Percentiles rank a stretch among this genome's conserved stretches.
These are phyloP conservation scores for Mycena indigotica DNA, from an alignment of 768 basidiomycete genomes.

Conservation along the genomic window DNA sequence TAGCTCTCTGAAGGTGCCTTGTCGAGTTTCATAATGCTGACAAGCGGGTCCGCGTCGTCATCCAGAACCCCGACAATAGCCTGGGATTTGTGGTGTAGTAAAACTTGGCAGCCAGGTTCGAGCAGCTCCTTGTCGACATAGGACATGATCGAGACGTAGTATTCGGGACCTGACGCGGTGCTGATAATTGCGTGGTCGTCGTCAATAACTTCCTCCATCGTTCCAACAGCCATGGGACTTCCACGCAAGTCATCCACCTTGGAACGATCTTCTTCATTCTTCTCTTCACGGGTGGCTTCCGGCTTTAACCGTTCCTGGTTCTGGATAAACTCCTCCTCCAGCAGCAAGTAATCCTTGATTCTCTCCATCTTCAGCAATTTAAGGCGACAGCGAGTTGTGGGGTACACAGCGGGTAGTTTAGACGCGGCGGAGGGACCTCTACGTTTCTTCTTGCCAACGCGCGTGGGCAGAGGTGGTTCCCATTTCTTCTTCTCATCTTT, in stretches of 20 bases:
- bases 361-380: conserved; percentile 96
- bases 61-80: conserved; percentile 93
- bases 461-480: conserved; percentile 96
- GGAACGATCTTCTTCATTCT: conserved; percentile 92
- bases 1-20: conserved; percentile 99
- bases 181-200: conserved; percentile 99
- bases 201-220: conserved; percentile 96
- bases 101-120: conserved; percentile 93
- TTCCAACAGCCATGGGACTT: conserved; percentile 97
- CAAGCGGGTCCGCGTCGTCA: conserved; percentile 94
- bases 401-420: conserved; percentile 90
- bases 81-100: conserved; percentile 95
- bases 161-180: conserved; percentile 92
- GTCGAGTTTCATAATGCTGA: conserved; percentile 98
- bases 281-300: conserved; percentile 85
- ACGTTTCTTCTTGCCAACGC: conserved; percentile 96
- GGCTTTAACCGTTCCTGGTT: conserved; percentile 93
- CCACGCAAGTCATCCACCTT: conserved; percentile 94
- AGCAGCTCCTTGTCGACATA: conserved; percentile 98
- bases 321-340: conserved; percentile 93
- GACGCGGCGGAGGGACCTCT: conserved; percentile 89
- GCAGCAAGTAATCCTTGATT: conserved; percentile 94
- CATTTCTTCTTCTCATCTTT: conserved; percentile 84
- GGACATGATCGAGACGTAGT: conserved; percentile 96
- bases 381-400: conserved; percentile 93